phyloP scores from a whole-genome alignment of 2,329 filamentous ascomycete genomes.

The Penicillium sp. region DNA sequence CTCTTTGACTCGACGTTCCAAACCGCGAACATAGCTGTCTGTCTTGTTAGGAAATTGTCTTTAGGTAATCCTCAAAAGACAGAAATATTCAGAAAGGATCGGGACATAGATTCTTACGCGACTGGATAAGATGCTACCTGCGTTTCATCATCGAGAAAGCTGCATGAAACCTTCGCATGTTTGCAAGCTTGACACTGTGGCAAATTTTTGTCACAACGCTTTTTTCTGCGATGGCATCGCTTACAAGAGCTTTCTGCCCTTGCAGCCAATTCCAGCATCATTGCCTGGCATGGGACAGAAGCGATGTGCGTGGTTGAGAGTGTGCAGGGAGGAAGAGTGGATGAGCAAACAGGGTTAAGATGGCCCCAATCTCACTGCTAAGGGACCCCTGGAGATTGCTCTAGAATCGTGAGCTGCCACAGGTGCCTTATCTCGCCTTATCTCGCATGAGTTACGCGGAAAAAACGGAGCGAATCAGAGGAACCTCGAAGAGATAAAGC shows the following conservation, averaged over 20 bases:
- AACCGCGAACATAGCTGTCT: slow-evolving; percentile 41
- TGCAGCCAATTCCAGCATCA: slow-evolving; percentile 26
- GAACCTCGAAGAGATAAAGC: no score
- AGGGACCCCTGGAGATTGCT: no score
- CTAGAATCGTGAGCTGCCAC: no score
- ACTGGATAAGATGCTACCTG: slow-evolving; percentile 48
- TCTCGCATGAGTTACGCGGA: not conserved
- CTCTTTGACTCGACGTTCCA: slow-evolving; percentile 34
- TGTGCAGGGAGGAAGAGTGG: not conserved
- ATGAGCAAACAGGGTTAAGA: not conserved
- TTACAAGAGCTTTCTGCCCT: slow-evolving; percentile 40
- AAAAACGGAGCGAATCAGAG: no score
- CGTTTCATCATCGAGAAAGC: slow-evolving; percentile 46
- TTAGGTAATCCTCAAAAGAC: not conserved
- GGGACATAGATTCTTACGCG: slow-evolving; percentile 34
- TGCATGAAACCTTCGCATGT: slow-evolving; percentile 43
- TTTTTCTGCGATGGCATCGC: slow-evolving; percentile 50
- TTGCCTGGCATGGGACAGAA: not conserved
- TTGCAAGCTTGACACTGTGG: slow-evolving; percentile 47
- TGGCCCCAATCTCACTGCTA: not conserved
- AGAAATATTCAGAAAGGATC: not conserved
- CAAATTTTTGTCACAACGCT: slow-evolving; percentile 47
- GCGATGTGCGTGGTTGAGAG: not conserved
- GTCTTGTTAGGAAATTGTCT: not conserved
- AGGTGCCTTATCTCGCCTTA: not conserved